Conservation (phyloP, 1,284 basidiomycete species). For the Amylostereum areolatum region DNA sequence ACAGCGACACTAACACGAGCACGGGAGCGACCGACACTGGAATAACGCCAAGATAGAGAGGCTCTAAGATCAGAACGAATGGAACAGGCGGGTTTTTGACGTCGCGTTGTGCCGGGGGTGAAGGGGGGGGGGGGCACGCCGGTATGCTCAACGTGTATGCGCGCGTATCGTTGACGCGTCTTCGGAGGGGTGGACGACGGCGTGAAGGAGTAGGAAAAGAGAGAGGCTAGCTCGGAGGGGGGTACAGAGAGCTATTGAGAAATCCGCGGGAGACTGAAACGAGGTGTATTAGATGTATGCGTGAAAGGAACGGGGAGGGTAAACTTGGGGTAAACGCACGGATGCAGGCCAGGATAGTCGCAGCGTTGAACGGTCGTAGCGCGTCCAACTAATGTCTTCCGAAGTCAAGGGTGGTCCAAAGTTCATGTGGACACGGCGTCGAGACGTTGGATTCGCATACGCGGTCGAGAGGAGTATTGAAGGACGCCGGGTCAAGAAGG, state of each 20-base stretch:
- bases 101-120: too few species aligned
- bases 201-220: slow-evolving; percentile 2
- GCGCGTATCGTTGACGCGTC: slow-evolving; percentile 44
- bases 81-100: slow-evolving; percentile 24
- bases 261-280: slow-evolving; percentile 24
- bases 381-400: slow-evolving; percentile 38
- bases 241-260: slow-evolving; percentile 16
- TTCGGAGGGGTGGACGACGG: slow-evolving; percentile 9
- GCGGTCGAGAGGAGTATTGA: not conserved
- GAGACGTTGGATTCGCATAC: too few species aligned
- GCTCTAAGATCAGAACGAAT: slow-evolving; percentile 52
- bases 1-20: slow-evolving; percentile 27
- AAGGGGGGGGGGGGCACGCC: slow-evolving; percentile 42
- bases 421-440: slow-evolving; percentile 51
- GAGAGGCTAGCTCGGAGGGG: slow-evolving; percentile 13
- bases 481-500: not conserved
- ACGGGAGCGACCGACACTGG: slow-evolving; percentile 49
- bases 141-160: slow-evolving; percentile 44
- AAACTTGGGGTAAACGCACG: too few species aligned
- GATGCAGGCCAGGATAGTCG: slow-evolving; percentile 62
- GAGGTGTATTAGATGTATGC: not conserved
- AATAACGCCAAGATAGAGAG: slow-evolving; percentile 49
- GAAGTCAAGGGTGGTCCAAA: slow-evolving; percentile 52
- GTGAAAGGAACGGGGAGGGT: slow-evolving; percentile 2
- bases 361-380: slow-evolving; percentile 48